These are phyloP conservation scores for Zymoseptoria brevis DNA, from an alignment of 2,329 filamentous ascomycete genomes.

Conservation along the genomic window DNA sequence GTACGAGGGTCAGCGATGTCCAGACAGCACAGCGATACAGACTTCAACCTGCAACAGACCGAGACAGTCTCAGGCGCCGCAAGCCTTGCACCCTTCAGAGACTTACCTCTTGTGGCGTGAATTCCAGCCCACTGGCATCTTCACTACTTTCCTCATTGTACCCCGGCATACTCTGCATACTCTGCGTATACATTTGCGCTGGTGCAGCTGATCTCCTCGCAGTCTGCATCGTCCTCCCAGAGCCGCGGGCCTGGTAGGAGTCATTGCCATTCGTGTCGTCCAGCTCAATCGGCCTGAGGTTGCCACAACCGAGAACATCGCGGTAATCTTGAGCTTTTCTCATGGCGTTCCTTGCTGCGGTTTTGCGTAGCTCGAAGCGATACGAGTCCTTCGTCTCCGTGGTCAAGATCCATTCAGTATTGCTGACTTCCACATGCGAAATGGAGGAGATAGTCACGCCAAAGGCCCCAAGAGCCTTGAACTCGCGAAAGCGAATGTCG, in stretches of 20 bases:
- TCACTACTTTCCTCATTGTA: neutral
- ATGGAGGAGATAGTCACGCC: conserved; percentile 13
- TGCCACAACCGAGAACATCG: conserved; percentile 13
- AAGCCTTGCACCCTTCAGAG: too few relatives aligned
- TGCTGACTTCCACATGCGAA: conserved; percentile 12
- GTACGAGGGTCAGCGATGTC: too few relatives aligned
- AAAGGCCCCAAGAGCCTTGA: conserved; percentile 16
- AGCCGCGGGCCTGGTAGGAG: neutral
- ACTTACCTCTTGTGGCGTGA: conserved; percentile 18
- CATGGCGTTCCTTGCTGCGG: conserved; percentile 17
- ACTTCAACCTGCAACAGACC: too few relatives aligned
- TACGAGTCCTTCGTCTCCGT: conserved; percentile 14
- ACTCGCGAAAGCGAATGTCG: conserved; percentile 21
- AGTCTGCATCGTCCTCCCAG: neutral
- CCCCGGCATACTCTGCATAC: neutral
- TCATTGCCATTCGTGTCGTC: neutral
- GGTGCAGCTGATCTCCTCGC: neutral
- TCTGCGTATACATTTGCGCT: neutral
- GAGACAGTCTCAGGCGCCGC: too few relatives aligned
- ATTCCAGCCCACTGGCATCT: conserved; percentile 11
- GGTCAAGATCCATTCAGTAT: conserved; percentile 13
- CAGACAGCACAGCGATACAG: too few relatives aligned
- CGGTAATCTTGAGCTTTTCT: conserved; percentile 19
- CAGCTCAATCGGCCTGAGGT: conserved; percentile 13
- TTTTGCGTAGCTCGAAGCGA: conserved; percentile 12